These are phyloP conservation scores for Karstenula rhodostoma DNA, from an alignment of 2,329 filamentous ascomycete species.

Conservation along the genomic window DNA sequence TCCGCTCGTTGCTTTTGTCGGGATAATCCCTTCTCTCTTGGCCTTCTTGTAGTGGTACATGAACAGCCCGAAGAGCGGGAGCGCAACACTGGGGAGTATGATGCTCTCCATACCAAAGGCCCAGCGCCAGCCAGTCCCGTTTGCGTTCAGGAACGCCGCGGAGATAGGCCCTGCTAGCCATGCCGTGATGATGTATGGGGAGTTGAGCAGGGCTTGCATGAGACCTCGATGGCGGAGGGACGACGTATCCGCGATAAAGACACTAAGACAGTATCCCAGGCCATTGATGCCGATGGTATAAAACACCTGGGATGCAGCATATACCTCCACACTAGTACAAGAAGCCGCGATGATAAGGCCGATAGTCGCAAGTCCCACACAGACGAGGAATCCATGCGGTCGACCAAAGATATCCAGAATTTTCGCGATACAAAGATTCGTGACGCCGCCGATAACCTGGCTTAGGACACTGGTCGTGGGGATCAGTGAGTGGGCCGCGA, in stretches of 20 bases:
- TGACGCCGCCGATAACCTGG: conserved; percentile 43
- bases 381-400: conserved; percentile 42
- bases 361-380: conserved; percentile 27
- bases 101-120: conserved; percentile 71
- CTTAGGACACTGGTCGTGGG: conserved; percentile 44
- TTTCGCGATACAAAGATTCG: conserved; percentile 48
- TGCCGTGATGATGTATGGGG: conserved; percentile 28
- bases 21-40: conserved; percentile 59
- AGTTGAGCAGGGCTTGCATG: conserved; percentile 59
- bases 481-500: conserved; percentile 39
- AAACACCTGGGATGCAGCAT: conserved; percentile 70
- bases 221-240: conserved; percentile 70
- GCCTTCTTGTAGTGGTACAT: conserved; percentile 67
- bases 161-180: conserved; percentile 33
- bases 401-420: conserved; percentile 50
- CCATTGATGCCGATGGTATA: conserved; percentile 52
- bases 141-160: conserved; percentile 47
- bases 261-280: conserved; percentile 61
- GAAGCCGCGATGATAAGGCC: conserved; percentile 71
- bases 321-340: conserved; percentile 66
- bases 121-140: conserved; percentile 67
- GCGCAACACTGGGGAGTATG: conserved; percentile 65
- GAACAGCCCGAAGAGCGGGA: conserved; percentile 67
- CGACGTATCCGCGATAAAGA: conserved; percentile 74
- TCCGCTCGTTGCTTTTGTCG: conserved; percentile 41